Conservation (phyloP, 2,329 filamentous ascomycete species). For the Monilinia laxa region DNA sequence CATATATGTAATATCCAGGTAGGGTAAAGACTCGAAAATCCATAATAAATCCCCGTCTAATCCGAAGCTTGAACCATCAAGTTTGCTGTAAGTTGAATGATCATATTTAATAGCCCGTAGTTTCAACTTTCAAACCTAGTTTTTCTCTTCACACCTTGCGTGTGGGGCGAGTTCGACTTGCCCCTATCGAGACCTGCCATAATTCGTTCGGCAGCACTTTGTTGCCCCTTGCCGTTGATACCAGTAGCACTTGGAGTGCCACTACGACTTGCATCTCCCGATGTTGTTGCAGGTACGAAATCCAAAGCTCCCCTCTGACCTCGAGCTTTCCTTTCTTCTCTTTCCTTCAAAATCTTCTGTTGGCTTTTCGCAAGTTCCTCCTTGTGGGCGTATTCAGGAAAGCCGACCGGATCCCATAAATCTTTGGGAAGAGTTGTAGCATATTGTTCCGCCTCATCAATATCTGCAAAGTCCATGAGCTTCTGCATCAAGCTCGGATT, state of each 20-base stretch:
- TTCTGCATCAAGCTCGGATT: conserved; percentile 74
- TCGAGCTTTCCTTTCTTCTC: conserved; percentile 38
- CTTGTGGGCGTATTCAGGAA: conserved; percentile 56
- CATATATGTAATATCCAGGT: neutral
- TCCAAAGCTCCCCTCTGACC: conserved; percentile 39
- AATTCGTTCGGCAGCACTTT: conserved; percentile 40
- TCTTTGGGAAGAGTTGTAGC: conserved; percentile 57
- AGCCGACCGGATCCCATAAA: conserved; percentile 57
- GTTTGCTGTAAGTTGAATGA: neutral
- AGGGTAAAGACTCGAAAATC: neutral
- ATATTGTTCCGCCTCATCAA: conserved; percentile 60
- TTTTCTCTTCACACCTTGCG: conserved; percentile 40
- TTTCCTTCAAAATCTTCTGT: conserved; percentile 37
- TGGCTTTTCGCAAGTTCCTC: conserved; percentile 52
- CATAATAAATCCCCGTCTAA: neutral
- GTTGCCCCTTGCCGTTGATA: conserved; percentile 28
- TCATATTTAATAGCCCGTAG: neutral
- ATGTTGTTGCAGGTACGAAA: conserved; percentile 38
- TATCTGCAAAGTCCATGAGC: conserved; percentile 66
- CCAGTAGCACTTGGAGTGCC: conserved; percentile 30
- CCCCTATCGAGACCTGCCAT: conserved; percentile 41
- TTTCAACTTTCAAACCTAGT: conserved; percentile 40
- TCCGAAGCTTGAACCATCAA: neutral
- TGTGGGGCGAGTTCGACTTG: conserved; percentile 37
- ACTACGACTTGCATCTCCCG: conserved; percentile 32